A percentile compares a stretch with the other conserved stretches of the same genome.
Evolutionary conservation across 2,329 filamentous ascomycete species (phyloP).

Genomic region (Microdochium bolleyi): DNA sequence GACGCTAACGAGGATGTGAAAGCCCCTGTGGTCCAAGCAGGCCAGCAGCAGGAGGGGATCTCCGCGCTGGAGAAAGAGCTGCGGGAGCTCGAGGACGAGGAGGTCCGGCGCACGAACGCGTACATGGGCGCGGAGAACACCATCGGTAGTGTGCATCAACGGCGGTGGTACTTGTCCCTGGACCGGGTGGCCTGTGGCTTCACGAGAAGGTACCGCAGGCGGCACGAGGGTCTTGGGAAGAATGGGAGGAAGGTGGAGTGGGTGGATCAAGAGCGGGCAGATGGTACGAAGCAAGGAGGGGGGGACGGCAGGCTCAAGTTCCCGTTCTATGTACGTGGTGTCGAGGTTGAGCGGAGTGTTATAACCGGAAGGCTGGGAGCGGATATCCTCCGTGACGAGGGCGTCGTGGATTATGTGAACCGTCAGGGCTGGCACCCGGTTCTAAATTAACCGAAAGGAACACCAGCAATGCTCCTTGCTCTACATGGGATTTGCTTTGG

Average conservation of each 20-base stretch:
- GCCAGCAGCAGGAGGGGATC: constrained; percentile 5
- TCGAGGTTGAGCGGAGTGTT: constrained; percentile 55
- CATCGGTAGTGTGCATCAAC: constrained; percentile 60
- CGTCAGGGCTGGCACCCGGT: constrained; percentile 52
- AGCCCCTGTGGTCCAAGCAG: constrained; percentile 7
- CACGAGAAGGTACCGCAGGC: constrained; percentile 15
- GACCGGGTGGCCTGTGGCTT: constrained; percentile 55
- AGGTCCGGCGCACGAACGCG: constrained; percentile 53
- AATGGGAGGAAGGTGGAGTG: neutral
- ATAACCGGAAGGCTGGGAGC: constrained; percentile 52
- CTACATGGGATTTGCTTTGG: too few relatives aligned
- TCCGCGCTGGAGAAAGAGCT: constrained; percentile 3
- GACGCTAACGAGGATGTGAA: constrained; percentile 8
- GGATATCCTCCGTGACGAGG: constrained; percentile 55
- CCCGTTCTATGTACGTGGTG: constrained; percentile 54
- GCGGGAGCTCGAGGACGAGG: constrained; percentile 31
- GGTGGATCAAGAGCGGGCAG: constrained; percentile 3
- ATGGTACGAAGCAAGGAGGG: constrained; percentile 4
- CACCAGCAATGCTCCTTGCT: neutral
- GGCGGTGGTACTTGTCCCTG: constrained; percentile 57
- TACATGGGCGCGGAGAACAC: constrained; percentile 59
- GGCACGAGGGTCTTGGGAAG: constrained; percentile 6
- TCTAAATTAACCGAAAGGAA: constrained; percentile 18
- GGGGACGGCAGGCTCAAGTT: constrained; percentile 28
- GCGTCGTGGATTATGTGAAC: constrained; percentile 45